phyloP scores from a whole-genome alignment of 495 filamentous ascomycete genomes.

The Xylaria cubensis region DNA sequence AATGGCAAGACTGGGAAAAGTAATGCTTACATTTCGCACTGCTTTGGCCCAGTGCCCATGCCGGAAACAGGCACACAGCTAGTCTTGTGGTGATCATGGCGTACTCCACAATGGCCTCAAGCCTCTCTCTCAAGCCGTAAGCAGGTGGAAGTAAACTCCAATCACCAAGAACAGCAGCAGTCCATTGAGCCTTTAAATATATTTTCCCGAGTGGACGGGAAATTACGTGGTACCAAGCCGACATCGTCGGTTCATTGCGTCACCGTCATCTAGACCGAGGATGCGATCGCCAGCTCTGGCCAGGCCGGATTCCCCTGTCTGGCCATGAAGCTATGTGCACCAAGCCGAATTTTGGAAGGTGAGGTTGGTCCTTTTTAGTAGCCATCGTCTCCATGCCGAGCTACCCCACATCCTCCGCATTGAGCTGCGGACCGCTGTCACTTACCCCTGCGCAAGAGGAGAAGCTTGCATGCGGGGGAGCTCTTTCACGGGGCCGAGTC shows the following conservation, averaged over 20 bases:
- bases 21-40: constrained; percentile 34
- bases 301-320: constrained; percentile 9
- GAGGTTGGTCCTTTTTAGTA: constrained; percentile 3
- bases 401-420: constrained; percentile 23
- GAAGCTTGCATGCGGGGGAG: constrained; percentile 3
- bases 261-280: constrained; percentile 11
- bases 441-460: constrained; percentile 12
- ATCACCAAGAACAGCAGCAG: background rate
- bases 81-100: constrained; percentile 22
- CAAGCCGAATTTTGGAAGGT: constrained; percentile 1
- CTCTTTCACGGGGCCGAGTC: constrained; percentile 5
- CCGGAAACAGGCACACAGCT: constrained; percentile 32
- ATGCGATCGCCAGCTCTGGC: background rate
- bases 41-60: constrained; percentile 32
- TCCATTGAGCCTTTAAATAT: background rate
- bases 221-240: background rate
- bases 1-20: background rate
- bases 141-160: background rate
- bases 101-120: constrained; percentile 15
- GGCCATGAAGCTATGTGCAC: background rate
- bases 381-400: constrained; percentile 3
- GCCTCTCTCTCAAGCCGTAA: background rate
- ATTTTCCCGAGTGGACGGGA: constrained; percentile 5
- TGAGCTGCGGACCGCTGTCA: background rate
- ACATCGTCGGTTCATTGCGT: constrained; percentile 15